Base-by-base conservation (phyloP, 352 stramenopile genomes). In the Phytophthora pistaciae region DNA sequence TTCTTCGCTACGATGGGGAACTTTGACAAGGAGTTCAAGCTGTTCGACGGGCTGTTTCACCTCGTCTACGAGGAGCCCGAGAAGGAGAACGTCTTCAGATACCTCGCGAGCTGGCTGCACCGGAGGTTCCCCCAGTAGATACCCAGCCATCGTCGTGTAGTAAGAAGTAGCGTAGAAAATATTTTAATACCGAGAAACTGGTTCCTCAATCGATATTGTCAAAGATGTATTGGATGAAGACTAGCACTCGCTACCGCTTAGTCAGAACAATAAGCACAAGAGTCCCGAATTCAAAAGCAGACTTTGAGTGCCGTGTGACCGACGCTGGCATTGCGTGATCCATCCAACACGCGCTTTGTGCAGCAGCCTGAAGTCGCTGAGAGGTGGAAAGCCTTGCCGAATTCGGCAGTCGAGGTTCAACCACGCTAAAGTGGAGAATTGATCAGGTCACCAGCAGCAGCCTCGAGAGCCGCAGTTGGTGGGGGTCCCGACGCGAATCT, bases 21-120 rank as follows among this genome's bases (percentile, higher is more conserved):
- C 60, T 48, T 42, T 0, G 83, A 93, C 82, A 92, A 93, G 75
- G 70, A 80, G 58, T 86, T 90, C 66, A 77, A 79, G 56, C n/a
- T 82, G 16, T 84, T 93, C 38, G 77, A 91, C 10, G 85, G 77
- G 3, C 56, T 75, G 11, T 91, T 80, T 70, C 83, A 92, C 56
- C 62, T 79, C 44, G 66, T 91, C 20, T 87, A 90, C 52, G 80
- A 92, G 33, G 85, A 92, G 20, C 75, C 77, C 0, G 78, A 91
- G 46, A 76, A 78, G 31, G 79, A 89, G 38, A 56, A 68, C 10
- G 84, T 91, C 18, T 38, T 92, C 13, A 48, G 20, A 7, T 72
- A 75, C 21, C 52, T 80, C 1, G 54, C 70, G 10, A 20, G 66
- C 20, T 80, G 69, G 73, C 31, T 80, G 60, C 69, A 63, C 48